A percentile compares a stretch with the other conserved stretches of the same genome.
phyloP scores from a whole-genome alignment of 805 yeast genomes.

The Saccharomycopsis fermentans region DNA sequence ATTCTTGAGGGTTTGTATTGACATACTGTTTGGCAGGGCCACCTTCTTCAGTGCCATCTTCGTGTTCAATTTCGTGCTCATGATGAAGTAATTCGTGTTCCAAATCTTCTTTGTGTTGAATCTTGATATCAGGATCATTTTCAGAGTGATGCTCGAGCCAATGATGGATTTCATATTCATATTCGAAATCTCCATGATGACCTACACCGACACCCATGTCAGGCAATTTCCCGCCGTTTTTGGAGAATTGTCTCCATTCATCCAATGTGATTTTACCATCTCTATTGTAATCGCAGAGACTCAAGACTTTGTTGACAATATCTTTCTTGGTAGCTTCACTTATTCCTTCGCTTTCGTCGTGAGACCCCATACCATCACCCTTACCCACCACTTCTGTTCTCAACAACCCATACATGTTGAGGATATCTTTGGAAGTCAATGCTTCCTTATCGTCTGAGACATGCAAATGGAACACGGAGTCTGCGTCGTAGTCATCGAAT shows the following conservation, averaged over 20 bases:
- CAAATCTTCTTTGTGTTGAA: conserved; percentile 79
- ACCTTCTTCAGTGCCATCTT: conserved; percentile 24
- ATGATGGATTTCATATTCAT: conserved; percentile 89
- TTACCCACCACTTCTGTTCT: conserved; percentile 70
- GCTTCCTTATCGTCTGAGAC: conserved; percentile 54
- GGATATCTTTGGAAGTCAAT: conserved; percentile 51
- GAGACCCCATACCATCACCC: conserved; percentile 84
- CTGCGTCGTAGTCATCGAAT: conserved; percentile 61
- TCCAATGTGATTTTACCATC: conserved; percentile 56
- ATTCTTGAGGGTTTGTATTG: conserved; percentile 28
- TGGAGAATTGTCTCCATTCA: conserved; percentile 59
- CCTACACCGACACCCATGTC: conserved; percentile 92
- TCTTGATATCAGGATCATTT: conserved; percentile 70
- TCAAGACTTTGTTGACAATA: conserved; percentile 43
- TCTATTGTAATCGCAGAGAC: conserved; percentile 50
- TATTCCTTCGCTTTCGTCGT: conserved; percentile 52
- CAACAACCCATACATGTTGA: conserved; percentile 70
- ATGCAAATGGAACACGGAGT: conserved; percentile 70
- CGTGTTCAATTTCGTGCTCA: conserved; percentile 71
- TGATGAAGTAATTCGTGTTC: conserved; percentile 81
- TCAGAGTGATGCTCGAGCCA: conserved; percentile 76
- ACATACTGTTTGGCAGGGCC: conserved; percentile 29
- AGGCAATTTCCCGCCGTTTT: conserved; percentile 65
- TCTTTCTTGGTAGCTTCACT: conserved; percentile 43
- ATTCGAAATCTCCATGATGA: conserved; percentile 77